These are phyloP conservation scores for Fusarium sp. DNA, from an alignment of 2,329 filamentous ascomycete genomes.

Conservation along the genomic window DNA sequence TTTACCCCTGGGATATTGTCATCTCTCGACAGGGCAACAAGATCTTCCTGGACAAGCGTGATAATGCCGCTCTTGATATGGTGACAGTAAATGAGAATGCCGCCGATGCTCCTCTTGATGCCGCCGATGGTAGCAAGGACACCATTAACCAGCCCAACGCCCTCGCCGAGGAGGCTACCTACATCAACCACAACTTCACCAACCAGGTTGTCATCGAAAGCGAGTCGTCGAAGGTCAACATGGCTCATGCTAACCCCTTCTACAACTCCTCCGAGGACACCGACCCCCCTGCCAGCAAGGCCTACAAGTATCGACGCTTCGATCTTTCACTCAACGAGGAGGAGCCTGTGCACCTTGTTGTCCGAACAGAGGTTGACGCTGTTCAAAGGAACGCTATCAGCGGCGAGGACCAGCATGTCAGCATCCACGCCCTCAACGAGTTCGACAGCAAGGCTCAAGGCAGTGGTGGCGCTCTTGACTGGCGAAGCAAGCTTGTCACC, in stretches of 20 bases:
- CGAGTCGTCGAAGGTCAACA: constrained; percentile 81
- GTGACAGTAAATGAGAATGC: constrained; percentile 99
- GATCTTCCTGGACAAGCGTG: constrained; percentile 98
- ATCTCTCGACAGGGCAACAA: constrained; percentile 94
- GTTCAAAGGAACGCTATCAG: constrained; percentile 94
- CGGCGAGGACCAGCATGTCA: constrained; percentile 91
- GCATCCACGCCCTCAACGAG: constrained; percentile 97
- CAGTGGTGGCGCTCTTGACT: constrained; percentile 94
- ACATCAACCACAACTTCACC: constrained; percentile 99
- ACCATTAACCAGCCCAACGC: constrained; percentile 92
- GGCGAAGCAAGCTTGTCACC: constrained; percentile 92
- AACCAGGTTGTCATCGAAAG: constrained; percentile 93
- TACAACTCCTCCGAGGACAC: constrained; percentile 95
- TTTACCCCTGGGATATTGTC: constrained; percentile 98
- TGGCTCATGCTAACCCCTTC: constrained; percentile 94
- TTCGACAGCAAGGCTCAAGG: constrained; percentile 99
- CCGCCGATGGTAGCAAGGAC: constrained; percentile 92
- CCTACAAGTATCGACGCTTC: constrained; percentile 98
- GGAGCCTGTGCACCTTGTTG: constrained; percentile 91
- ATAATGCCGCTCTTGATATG: constrained; percentile 94
- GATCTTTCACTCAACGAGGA: constrained; percentile 95
- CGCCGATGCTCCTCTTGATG: constrained; percentile 91
- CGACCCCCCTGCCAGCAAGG: constrained; percentile 93
- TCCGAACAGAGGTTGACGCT: constrained; percentile 94
- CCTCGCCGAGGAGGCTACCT: constrained; percentile 95